Evolutionary conservation across 495 filamentous ascomycete species (phyloP).

Genomic region (Penicillium longicatenatum): DNA sequence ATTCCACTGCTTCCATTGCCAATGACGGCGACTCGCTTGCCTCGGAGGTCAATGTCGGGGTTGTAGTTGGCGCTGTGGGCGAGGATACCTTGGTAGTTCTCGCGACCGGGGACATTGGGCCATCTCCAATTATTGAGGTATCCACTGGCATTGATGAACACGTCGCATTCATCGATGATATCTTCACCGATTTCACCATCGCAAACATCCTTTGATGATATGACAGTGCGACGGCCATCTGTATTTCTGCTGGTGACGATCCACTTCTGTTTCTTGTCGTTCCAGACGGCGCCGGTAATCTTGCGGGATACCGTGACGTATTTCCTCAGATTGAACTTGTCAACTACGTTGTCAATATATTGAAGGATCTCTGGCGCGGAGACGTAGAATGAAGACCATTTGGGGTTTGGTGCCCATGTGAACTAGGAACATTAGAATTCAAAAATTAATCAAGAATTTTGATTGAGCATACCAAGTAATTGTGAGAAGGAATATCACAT

Average conservation of each 20-base stretch:
- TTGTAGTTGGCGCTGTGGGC: constrained; percentile 30
- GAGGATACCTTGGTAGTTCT: constrained; percentile 21
- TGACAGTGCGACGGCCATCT: background rate
- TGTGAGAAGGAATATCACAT: constrained; percentile 34
- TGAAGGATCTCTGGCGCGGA: constrained; percentile 58
- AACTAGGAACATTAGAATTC: constrained; percentile 20
- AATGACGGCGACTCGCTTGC: constrained; percentile 49
- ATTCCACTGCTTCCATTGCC: constrained; percentile 49
- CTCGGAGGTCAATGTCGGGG: constrained; percentile 27
- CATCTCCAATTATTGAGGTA: constrained; percentile 50
- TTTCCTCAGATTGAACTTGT: constrained; percentile 55
- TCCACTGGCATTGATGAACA: constrained; percentile 52
- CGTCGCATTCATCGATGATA: constrained; percentile 28
- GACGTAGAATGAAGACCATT: constrained; percentile 62
- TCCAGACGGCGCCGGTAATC: constrained; percentile 51
- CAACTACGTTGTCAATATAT: constrained; percentile 55
- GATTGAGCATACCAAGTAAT: constrained; percentile 25
- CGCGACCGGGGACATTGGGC: constrained; percentile 33
- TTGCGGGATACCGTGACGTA: constrained; percentile 45
- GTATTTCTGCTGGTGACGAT: constrained; percentile 37
- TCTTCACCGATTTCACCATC: background rate
- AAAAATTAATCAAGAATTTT: background rate
- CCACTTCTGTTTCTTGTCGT: constrained; percentile 49
- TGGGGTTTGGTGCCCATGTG: constrained; percentile 60
- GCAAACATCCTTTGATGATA: background rate